Conservation (phyloP, 306 rosid species). For the Cajanus cajan region DNA sequence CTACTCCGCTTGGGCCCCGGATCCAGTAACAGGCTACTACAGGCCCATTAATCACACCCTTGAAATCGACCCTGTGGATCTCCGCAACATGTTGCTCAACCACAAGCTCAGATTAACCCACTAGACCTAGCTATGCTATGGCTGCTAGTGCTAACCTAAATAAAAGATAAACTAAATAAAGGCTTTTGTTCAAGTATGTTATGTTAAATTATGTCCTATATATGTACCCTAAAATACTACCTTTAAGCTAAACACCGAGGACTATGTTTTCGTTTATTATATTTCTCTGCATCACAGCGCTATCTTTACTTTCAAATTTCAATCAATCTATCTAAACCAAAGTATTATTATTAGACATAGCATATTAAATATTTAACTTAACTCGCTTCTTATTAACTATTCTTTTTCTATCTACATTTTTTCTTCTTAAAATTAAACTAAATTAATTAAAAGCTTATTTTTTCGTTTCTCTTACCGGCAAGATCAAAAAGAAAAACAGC, state of each 20-base stretch:
- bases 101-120: constrained; percentile 21
- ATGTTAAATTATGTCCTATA: neutral
- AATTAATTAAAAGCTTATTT: too few relatives aligned
- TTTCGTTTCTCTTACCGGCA: too few relatives aligned
- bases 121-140: neutral
- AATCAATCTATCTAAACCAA: too few relatives aligned
- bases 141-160: too few relatives aligned
- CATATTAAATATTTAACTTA: too few relatives aligned
- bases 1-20: constrained; percentile 46
- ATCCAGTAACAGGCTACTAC: constrained; percentile 54
- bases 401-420: too few relatives aligned
- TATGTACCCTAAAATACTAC: neutral
- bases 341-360: too few relatives aligned
- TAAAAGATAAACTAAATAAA: neutral
- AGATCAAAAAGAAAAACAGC: too few relatives aligned
- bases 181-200: neutral
- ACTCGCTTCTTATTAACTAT: too few relatives aligned
- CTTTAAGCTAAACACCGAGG: neutral
- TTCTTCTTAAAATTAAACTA: too few relatives aligned
- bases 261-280: neutral
- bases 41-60: constrained; percentile 39
- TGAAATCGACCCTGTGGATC: constrained; percentile 53
- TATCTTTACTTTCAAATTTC: too few relatives aligned
- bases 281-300: neutral
- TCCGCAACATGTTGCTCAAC: constrained; percentile 48